phyloP scores from a whole-genome alignment of 2,329 filamentous ascomycete species.

The Amylocarpus encephaloides region DNA sequence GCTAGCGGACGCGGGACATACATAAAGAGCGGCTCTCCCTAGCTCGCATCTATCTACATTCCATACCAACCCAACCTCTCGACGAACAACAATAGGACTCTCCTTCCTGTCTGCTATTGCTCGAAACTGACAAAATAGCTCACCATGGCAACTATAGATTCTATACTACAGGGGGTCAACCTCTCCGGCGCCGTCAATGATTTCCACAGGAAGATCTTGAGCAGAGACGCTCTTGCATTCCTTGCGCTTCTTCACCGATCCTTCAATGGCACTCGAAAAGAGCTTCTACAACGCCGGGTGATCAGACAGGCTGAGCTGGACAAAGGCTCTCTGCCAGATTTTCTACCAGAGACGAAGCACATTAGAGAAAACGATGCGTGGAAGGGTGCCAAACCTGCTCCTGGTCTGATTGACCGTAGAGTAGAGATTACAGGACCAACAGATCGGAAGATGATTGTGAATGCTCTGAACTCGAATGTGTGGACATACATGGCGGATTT shows the following conservation, averaged over 20 bases:
- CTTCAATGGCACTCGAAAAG: constrained; percentile 86
- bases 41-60: no score
- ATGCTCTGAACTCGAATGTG: constrained; percentile 90
- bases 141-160: constrained; percentile 62
- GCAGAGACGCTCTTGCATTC: constrained; percentile 83
- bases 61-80: neutral
- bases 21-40: no score
- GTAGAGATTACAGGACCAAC: constrained; percentile 97
- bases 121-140: constrained; percentile 1
- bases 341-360: constrained; percentile 90
- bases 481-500: constrained; percentile 99
- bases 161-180: constrained; percentile 80
- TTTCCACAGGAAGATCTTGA: constrained; percentile 83
- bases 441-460: constrained; percentile 98
- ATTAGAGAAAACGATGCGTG: constrained; percentile 92
- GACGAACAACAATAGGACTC: neutral
- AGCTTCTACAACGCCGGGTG: constrained; percentile 78
- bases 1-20: no score
- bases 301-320: constrained; percentile 89
- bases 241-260: constrained; percentile 90
- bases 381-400: constrained; percentile 86
- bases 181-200: constrained; percentile 76
- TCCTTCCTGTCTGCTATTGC: neutral
- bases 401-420: constrained; percentile 84
- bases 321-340: constrained; percentile 81